A percentile compares a stretch with the other conserved stretches of the same genome.
phyloP scores from a whole-genome alignment of 2,329 filamentous ascomycete genomes.

The Monosporascus sp. region DNA sequence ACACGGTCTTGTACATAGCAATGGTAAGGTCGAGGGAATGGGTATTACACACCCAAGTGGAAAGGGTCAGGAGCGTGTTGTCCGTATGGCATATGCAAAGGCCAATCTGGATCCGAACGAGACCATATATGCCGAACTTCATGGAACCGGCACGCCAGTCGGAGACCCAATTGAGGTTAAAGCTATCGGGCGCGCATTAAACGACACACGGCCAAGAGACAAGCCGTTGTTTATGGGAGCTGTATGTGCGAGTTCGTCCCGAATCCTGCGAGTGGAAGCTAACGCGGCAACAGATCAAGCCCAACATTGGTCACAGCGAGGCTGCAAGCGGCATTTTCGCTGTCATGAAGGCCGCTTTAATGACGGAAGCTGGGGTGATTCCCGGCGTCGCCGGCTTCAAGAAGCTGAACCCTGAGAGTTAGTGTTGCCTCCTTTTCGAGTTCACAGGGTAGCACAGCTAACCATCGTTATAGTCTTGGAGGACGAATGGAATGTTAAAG shows the following conservation, averaged over 20 bases:
- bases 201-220: slow-evolving; percentile 9
- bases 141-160: slow-evolving; percentile 20
- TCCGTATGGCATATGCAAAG: slow-evolving; percentile 15
- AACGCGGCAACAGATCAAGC: slow-evolving; percentile 7
- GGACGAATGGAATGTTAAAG: slow-evolving; percentile 12
- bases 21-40: slow-evolving; percentile 21
- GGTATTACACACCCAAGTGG: slow-evolving; percentile 25
- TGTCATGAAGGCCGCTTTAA: slow-evolving; percentile 16
- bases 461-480: neutral
- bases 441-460: neutral
- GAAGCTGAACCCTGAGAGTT: slow-evolving; percentile 15
- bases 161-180: slow-evolving; percentile 21
- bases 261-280: too few species aligned
- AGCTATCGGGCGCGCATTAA: slow-evolving; percentile 13
- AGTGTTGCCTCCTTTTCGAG: neutral
- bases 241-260: slow-evolving; percentile 2
- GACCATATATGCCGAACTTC: slow-evolving; percentile 20
- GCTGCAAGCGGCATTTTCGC: slow-evolving; percentile 18
- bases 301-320: slow-evolving; percentile 22
- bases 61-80: slow-evolving; percentile 16
- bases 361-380: slow-evolving; percentile 12
- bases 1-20: slow-evolving; percentile 1
- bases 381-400: slow-evolving; percentile 11
- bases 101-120: slow-evolving; percentile 14
- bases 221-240: slow-evolving; percentile 14